Evolutionary conservation across 1,284 basidiomycete genomes (phyloP), one percentile per base, ranked within the genome.

Genomic region (Ustilago curta): DNA sequence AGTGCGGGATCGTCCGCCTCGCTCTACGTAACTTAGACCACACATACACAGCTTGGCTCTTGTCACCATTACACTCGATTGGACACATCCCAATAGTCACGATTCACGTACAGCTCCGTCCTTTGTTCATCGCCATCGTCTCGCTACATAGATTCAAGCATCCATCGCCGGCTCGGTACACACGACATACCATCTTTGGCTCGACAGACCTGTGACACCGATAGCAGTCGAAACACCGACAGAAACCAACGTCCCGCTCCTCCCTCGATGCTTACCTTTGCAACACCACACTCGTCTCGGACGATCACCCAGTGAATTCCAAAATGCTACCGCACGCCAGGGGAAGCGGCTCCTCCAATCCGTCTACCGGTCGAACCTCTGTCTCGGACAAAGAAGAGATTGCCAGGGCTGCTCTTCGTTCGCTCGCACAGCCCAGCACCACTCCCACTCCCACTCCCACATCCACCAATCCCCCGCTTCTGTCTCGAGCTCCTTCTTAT

Each of bases 301-400:
- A 32, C 59, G 54, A 12, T 56, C 25, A 31, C 49, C 9, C 2
- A 12, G 29, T 59, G 31, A 57, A 45, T 32, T 21, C 27, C 27
- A 27, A 21, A 32, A 70, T 70, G 61, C 40, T 58, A 23, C 54
- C 68, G 3, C 39, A 54, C 23, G 47, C 57, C 44, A 58, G 61
- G 31, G 58, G 56, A 6, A 37, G 32, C 45, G n/a, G 21, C 18
- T 27, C 43, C 11, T 60, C 64, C 6, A 29, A 55, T 7, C 31
- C 61, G 32, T 53, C 39, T n/a, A 40, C 50, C 29, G 42, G 31
- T 0, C 60, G 27, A 7, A 48, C 48, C 23, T 43, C 72, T 18
- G 39, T 57, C 45, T 63, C 67, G 31, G 59, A 70, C 44, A 75
- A 75, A 42, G 67, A 70, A 39, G 67, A 75, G 45, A 57, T 75